phyloP scores from a whole-genome alignment of 2,329 filamentous ascomycete genomes.

The Metarhizium robertsii region DNA sequence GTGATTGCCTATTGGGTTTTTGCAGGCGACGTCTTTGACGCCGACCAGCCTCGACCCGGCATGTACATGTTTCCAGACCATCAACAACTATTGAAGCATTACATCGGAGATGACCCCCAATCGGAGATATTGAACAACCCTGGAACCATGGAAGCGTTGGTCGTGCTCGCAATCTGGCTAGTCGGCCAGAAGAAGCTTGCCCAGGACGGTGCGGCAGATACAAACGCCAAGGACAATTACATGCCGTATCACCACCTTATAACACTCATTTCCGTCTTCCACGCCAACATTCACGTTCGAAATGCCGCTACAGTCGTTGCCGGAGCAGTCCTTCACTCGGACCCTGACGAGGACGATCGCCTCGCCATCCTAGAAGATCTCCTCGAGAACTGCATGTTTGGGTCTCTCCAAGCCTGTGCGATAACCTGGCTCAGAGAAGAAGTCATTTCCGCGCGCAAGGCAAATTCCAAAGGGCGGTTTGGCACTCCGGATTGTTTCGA shows the following conservation, averaged over 20 bases:
- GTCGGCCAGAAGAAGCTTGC: conserved; percentile 38
- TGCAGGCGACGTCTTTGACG: conserved; percentile 50
- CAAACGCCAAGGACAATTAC: conserved; percentile 31
- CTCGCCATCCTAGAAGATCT: conserved; percentile 55
- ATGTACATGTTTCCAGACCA: conserved; percentile 54
- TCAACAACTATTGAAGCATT: conserved; percentile 40
- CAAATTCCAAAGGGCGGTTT: conserved; percentile 31
- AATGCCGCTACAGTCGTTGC: conserved; percentile 46
- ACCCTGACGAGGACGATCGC: conserved; percentile 49
- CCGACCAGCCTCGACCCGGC: conserved; percentile 41
- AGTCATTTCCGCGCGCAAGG: conserved; percentile 36
- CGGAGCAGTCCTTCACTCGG: conserved; percentile 44
- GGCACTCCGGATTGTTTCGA: conserved; percentile 45
- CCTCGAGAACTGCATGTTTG: conserved; percentile 55
- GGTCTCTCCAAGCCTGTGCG: conserved; percentile 52
- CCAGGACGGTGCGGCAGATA: conserved; percentile 9
- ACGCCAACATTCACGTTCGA: conserved; percentile 42
- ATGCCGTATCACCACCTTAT: conserved; percentile 53
- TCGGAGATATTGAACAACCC: conserved; percentile 37
- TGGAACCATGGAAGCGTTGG: conserved; percentile 48
- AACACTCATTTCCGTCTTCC: conserved; percentile 48
- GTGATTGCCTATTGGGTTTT: conserved; percentile 55
- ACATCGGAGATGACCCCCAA: conserved; percentile 42
- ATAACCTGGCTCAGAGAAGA: conserved; percentile 57
- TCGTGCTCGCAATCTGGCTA: conserved; percentile 52